Evolutionary conservation across 2,329 filamentous ascomycete species (phyloP), one percentile per base, ranked within the genome.

Genomic region (Cadophora malorum): DNA sequence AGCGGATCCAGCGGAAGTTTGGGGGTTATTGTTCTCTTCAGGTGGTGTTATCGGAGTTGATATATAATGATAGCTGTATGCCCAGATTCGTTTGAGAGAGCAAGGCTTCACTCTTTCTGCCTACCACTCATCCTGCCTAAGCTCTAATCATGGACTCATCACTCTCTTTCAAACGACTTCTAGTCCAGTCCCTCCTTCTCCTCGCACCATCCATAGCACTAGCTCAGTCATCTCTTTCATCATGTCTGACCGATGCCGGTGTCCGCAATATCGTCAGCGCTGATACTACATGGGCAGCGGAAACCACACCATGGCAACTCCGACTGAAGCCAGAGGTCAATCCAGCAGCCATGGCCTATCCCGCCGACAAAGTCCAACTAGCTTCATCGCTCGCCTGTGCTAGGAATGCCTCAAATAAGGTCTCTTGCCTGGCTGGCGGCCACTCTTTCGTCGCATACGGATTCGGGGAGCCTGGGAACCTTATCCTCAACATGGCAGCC

Each of bases 361-460:
- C 69, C 12, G 58, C 33, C 10, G 25, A 65, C 19, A 45, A 53
- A 8, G 47, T 14, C 5, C 63, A 71, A 45, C 50, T 71, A 6
- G 65, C 67, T n/a, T 49, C 58, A 3, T 53, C 59, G 6, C 59
- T 69, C 8, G 59, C 64, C 4, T 71, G 69, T 41, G 69, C 67
- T 23, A 58, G 65, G 45, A 53, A 56, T 28, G 41, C 65, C 4
- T 53, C 50, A 7, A 53, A 50, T n/a, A 71, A 67, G n/a, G 69
- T 69, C 21, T 67, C 67, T 9, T 49, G 62, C 19, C 58, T 67
- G 6, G 63, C 38, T 6, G 69, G 69, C 47, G 67, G 63, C 25
- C 69, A 71, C 23, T 71, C 69, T 0, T 71, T 69, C 28, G 67
- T 41, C 23, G 67, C 67, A 4, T 71, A 66, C 25, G 69, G 69